A percentile compares a stretch with the other conserved stretches of the same genome.
phyloP scores from a whole-genome alignment of 176 grass and related monocot genomes.

The Triticum turgidum region DNA sequence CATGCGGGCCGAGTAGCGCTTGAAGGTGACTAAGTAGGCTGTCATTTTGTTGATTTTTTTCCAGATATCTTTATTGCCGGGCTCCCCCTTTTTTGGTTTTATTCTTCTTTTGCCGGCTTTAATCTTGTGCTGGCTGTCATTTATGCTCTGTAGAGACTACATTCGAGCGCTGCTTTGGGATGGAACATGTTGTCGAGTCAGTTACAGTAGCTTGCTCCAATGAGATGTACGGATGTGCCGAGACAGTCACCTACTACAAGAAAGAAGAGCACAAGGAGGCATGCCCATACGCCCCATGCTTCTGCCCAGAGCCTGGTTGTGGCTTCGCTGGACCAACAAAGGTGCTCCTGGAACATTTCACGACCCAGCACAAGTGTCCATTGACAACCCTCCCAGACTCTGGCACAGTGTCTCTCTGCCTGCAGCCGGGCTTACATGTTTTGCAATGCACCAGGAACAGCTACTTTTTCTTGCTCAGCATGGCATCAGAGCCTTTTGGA shows the following conservation, averaged over 20 bases:
- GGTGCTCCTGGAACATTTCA: background rate
- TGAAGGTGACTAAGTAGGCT: too few species aligned
- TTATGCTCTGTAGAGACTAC: too few species aligned
- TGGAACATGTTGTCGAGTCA: background rate
- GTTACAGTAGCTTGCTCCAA: background rate
- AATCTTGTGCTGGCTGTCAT: too few species aligned
- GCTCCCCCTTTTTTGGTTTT: too few species aligned
- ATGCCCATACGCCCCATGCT: background rate
- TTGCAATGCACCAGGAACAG: background rate
- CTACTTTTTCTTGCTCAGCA: background rate
- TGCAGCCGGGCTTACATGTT: background rate
- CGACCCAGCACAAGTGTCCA: background rate
- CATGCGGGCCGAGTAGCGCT: too few species aligned
- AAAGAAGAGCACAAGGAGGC: background rate
- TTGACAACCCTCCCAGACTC: background rate
- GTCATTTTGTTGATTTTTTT: too few species aligned
- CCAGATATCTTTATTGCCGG: too few species aligned
- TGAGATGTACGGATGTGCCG: background rate
- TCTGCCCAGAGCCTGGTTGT: background rate
- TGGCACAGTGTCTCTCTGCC: background rate
- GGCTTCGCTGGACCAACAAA: background rate
- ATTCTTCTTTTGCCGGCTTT: too few species aligned
- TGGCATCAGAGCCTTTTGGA: background rate
- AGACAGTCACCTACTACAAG: background rate
- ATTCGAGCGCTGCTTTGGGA: background rate